Conservation (phyloP, 179 eudicot species). For the Actinidia arguta region DNA sequence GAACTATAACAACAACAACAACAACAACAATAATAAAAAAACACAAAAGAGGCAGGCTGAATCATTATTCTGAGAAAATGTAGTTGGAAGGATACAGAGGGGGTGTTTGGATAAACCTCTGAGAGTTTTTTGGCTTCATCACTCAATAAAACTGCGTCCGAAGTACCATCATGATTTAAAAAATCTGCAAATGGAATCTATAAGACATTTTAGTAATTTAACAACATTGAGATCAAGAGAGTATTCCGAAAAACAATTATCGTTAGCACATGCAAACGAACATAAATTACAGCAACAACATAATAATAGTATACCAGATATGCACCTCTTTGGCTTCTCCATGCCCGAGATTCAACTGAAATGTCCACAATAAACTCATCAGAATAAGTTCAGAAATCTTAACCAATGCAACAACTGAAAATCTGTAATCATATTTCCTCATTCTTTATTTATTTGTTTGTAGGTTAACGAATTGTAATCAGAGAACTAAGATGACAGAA, state of each 20-base stretch:
- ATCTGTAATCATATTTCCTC: neutral
- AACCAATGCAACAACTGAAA: neutral
- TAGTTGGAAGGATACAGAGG: neutral
- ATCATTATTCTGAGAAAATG: neutral
- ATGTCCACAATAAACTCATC: conserved; percentile 20
- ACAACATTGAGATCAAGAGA: neutral
- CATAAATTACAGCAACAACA: conserved; percentile 12
- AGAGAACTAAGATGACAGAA: neutral
- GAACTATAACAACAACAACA: too few relatives aligned
- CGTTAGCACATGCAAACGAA: neutral
- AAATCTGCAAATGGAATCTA: conserved; percentile 96
- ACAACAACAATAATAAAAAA: too few relatives aligned
- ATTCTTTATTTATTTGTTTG: neutral
- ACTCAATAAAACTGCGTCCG: conserved; percentile 56
- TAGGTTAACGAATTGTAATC: neutral
- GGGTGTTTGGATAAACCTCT: conserved; percentile 52
- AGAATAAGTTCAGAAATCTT: neutral
- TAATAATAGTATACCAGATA: conserved; percentile 55
- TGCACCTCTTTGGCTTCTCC: conserved; percentile 73
- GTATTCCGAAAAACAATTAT: neutral
- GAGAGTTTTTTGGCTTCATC: conserved; percentile 62
- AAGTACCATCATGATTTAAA: conserved; percentile 71
- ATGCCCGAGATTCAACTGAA: conserved; percentile 90
- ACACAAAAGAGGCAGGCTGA: too few relatives aligned
- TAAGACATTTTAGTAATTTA: conserved; percentile 18